Percentiles rank a stretch among this genome's conserved stretches.
Conservation (phyloP, 306 rosid genomes). For the Clitoria ternatea region DNA sequence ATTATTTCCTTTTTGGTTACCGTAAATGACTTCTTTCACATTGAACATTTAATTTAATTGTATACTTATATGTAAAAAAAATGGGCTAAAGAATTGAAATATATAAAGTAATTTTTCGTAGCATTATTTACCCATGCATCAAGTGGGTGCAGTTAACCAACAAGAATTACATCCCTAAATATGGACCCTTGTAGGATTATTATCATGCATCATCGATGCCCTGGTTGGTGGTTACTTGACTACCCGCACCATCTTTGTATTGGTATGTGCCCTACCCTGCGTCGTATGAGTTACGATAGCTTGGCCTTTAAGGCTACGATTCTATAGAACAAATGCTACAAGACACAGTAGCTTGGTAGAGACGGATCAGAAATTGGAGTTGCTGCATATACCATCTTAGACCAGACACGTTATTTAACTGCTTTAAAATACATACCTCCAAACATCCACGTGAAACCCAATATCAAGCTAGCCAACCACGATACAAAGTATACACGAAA, state of each 20-base stretch:
- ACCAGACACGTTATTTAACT: background rate
- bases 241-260: background rate
- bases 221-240: background rate
- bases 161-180: background rate
- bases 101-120: background rate
- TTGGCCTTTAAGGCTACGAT: constrained; percentile 48
- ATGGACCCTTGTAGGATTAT: background rate
- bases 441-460: constrained; percentile 25
- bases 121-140: background rate
- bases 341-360: constrained; percentile 17
- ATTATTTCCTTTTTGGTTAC: no score
- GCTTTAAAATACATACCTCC: constrained; percentile 22
- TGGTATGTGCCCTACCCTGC: background rate
- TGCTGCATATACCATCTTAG: background rate
- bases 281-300: constrained; percentile 31
- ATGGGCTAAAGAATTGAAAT: background rate
- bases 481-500: background rate
- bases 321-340: constrained; percentile 17
- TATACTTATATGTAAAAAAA: no score
- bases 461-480: constrained; percentile 4
- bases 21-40: no score
- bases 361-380: constrained; percentile 20
- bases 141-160: background rate
- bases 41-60: no score
- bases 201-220: constrained; percentile 2